Percentiles rank a stretch among this genome's conserved stretches.
phyloP scores from a whole-genome alignment of 2,329 filamentous ascomycete species.

The Emergomyces pasteurianus region DNA sequence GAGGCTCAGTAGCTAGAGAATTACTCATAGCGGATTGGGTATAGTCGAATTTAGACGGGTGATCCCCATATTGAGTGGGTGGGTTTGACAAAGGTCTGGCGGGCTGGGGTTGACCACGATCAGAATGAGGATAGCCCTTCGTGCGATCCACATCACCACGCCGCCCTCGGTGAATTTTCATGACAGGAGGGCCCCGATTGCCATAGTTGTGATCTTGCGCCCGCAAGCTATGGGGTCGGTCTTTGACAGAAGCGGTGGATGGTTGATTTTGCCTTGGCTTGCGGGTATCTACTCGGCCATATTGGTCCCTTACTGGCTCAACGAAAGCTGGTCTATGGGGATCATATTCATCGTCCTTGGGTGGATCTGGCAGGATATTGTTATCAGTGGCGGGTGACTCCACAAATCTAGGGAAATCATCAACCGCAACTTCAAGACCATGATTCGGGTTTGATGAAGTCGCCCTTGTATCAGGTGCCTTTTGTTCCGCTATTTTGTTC shows the following conservation, averaged over 20 bases:
- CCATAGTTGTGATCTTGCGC: not conserved
- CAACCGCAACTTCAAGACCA: constrained; percentile 12
- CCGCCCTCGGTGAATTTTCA: not conserved
- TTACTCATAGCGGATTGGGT: not conserved
- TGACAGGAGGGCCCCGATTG: not conserved
- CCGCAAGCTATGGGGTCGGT: not conserved
- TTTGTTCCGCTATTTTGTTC: not conserved
- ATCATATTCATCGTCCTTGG: constrained; percentile 39
- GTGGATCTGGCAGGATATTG: constrained; percentile 18
- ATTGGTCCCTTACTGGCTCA: constrained; percentile 10
- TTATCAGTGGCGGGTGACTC: constrained; percentile 10
- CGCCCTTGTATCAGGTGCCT: not conserved
- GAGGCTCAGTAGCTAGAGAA: not conserved
- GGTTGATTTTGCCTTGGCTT: not conserved
- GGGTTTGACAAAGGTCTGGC: not conserved
- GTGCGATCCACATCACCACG: not conserved
- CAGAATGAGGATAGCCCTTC: not conserved
- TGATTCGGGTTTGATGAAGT: not conserved
- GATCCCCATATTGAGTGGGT: not conserved
- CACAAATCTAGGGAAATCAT: constrained; percentile 13
- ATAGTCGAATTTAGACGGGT: not conserved
- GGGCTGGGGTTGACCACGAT: constrained; percentile 1
- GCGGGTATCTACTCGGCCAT: constrained; percentile 6
- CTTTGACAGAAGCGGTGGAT: not conserved
- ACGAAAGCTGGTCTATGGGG: constrained; percentile 28